phyloP scores from a whole-genome alignment of 164 flowering plant species.

The Nymphaea thermarum region DNA sequence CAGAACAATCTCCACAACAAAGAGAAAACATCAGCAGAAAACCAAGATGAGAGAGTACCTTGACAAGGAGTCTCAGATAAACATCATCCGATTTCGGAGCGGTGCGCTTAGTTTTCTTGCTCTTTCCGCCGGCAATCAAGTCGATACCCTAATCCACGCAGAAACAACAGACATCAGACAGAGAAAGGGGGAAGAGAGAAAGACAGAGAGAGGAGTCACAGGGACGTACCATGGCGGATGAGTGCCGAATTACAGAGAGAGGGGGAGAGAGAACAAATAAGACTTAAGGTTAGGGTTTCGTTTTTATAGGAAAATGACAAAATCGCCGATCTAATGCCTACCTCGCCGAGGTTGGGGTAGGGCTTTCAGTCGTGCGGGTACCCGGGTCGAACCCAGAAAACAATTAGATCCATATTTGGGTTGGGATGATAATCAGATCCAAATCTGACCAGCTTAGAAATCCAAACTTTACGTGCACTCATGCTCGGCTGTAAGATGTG shows the following conservation, averaged over 20 bases:
- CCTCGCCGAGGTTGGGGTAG: not conserved
- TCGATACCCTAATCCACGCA: constrained; percentile 37
- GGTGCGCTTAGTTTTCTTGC: constrained; percentile 44
- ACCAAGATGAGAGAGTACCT: constrained; percentile 17
- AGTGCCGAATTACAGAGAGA: not conserved
- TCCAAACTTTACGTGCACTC: too few relatives aligned
- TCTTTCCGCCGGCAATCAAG: constrained; percentile 45
- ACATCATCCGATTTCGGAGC: constrained; percentile 50
- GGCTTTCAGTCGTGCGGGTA: not conserved
- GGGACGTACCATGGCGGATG: constrained; percentile 1
- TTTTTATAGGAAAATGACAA: too few relatives aligned
- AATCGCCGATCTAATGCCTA: too few relatives aligned
- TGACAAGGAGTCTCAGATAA: constrained; percentile 53
- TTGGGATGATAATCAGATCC: not conserved
- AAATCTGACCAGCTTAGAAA: too few relatives aligned
- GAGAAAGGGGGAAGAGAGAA: not conserved
- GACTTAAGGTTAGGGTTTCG: not conserved
- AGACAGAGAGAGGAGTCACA: not conserved
- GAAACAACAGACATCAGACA: not conserved
- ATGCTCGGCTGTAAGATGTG: too few relatives aligned
- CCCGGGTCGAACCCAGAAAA: not conserved
- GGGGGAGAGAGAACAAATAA: not conserved
- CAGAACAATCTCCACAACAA: not conserved
- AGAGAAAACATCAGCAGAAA: not conserved
- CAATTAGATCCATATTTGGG: not conserved